These are phyloP conservation scores for Dicorynia guianensis DNA, from an alignment of 306 rosid species.

Conservation along the genomic window DNA sequence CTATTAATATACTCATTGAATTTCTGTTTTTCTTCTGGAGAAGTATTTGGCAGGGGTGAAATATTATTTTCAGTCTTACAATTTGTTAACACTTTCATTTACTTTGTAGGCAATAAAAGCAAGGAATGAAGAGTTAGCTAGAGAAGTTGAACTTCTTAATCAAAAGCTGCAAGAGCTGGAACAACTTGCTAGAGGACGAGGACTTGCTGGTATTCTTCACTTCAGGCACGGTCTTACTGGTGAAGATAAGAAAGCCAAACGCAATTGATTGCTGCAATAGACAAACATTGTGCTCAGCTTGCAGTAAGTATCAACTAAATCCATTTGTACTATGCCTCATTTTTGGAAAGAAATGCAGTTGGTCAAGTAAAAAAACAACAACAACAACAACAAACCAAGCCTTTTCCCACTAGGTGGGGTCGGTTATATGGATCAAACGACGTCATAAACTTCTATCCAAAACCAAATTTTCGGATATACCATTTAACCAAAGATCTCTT, in stretches of 20 bases:
- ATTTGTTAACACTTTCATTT: constrained; percentile 30
- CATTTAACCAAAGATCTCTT: too few species aligned
- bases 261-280: constrained; percentile 39
- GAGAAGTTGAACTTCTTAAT: constrained; percentile 54
- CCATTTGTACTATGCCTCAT: neutral
- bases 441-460: too few species aligned
- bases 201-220: constrained; percentile 54
- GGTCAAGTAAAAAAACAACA: neutral
- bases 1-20: neutral
- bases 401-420: too few species aligned
- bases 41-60: constrained; percentile 1
- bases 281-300: neutral
- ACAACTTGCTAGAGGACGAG: constrained; percentile 60
- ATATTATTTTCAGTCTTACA: constrained; percentile 21
- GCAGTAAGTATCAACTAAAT: neutral
- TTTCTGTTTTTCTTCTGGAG: neutral
- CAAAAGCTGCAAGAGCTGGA: constrained; percentile 62
- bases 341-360: neutral
- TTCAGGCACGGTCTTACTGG: constrained; percentile 41
- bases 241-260: constrained; percentile 36
- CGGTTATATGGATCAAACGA: too few species aligned
- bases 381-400: too few species aligned
- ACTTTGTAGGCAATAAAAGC: constrained; percentile 59
- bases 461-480: too few species aligned
- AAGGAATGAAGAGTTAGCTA: constrained; percentile 51